Evolutionary conservation across 768 basidiomycete genomes (phyloP).

Genomic region (Agrocybe pediades): DNA sequence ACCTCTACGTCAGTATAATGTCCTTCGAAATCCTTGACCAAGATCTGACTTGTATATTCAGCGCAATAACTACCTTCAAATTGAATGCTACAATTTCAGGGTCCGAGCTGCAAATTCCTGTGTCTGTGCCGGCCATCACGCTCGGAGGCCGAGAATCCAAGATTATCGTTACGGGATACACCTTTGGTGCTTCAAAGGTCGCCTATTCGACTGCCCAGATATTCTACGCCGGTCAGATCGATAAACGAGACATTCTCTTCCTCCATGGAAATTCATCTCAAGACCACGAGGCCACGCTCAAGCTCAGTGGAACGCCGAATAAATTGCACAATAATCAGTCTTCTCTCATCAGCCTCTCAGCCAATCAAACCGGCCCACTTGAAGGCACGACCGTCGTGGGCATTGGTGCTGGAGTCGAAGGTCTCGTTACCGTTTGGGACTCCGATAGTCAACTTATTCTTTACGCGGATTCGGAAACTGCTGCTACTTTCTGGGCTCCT

Average conservation of each 20-base stretch:
- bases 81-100: conserved; percentile 57
- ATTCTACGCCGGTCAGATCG: conserved; percentile 66
- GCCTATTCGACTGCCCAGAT: conserved; percentile 76
- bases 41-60: conserved; percentile 18
- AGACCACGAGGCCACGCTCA: conserved; percentile 54
- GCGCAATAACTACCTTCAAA: conserved; percentile 55
- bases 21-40: not conserved
- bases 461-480: conserved; percentile 65
- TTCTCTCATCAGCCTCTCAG: conserved; percentile 31
- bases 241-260: conserved; percentile 62
- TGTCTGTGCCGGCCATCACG: conserved; percentile 50
- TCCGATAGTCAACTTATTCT: conserved; percentile 67
- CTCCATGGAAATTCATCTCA: conserved; percentile 58
- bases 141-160: conserved; percentile 76
- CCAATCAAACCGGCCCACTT: conserved; percentile 10
- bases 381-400: conserved; percentile 44
- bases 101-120: conserved; percentile 59
- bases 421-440: conserved; percentile 66
- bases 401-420: conserved; percentile 57
- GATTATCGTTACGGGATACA: conserved; percentile 70
- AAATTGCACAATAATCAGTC: conserved; percentile 27
- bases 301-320: conserved; percentile 48
- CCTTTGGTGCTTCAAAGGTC: conserved; percentile 62
- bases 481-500: conserved; percentile 78
- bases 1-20: conserved; percentile 53